Evolutionary conservation across 139 green algal genomes (phyloP).

Genomic region (Micractinium sp.): DNA sequence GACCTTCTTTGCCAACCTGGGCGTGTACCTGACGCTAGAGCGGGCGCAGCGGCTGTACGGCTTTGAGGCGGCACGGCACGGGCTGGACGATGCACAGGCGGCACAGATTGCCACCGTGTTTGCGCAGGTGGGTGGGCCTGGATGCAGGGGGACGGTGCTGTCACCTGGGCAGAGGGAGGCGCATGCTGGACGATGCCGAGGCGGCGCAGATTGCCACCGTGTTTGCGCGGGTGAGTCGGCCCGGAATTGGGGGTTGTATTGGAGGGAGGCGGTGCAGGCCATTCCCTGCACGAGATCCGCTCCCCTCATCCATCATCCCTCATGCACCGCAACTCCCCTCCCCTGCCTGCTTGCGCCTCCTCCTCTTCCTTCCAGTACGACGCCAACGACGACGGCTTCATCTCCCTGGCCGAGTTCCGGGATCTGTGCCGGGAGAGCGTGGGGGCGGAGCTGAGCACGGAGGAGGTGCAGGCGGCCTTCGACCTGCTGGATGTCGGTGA

Average conservation of each 20-base stretch:
- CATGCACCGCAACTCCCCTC: not conserved
- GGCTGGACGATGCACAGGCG: slow-evolving; percentile 5
- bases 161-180: not conserved
- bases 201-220: slow-evolving; percentile 35
- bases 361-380: slow-evolving; percentile 5
- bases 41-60: slow-evolving; percentile 35
- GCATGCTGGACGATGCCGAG: slow-evolving; percentile 3
- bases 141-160: not conserved
- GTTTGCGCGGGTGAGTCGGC: slow-evolving; percentile 13
- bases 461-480: slow-evolving; percentile 40
- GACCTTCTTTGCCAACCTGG: slow-evolving; percentile 41
- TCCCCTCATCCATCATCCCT: not conserved
- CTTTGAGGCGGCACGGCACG: slow-evolving; percentile 13
- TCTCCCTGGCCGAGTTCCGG: slow-evolving; percentile 37
- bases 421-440: slow-evolving; percentile 16
- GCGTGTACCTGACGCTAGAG: slow-evolving; percentile 38
- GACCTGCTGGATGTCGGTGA: slow-evolving; percentile 41
- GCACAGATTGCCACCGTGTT: slow-evolving; percentile 42
- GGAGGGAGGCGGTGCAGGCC: not conserved
- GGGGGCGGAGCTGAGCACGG: not conserved
- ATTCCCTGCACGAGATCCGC: too few relatives aligned
- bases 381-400: slow-evolving; percentile 43
- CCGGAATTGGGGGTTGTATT: too few relatives aligned
- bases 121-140: not conserved
- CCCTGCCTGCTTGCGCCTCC: not conserved